Conservation (phyloP, 2,329 filamentous ascomycete species). For the Zalaria sp. region DNA sequence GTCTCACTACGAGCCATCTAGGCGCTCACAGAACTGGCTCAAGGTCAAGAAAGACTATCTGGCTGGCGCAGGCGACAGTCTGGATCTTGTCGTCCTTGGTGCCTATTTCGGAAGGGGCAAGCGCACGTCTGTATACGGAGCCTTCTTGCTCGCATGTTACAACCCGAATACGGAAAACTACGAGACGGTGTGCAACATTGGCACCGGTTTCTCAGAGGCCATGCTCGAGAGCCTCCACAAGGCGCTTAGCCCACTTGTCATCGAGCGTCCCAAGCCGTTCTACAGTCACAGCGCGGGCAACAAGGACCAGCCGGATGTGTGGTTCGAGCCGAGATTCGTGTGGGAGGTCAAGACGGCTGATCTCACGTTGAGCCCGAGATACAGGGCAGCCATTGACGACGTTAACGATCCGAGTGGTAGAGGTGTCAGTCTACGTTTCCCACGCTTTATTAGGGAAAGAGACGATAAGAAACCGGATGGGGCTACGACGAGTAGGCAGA, state of each 20-base stretch:
- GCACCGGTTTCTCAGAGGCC: slow-evolving; percentile 92
- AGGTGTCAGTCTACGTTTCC: slow-evolving; percentile 82
- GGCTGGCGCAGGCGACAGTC: slow-evolving; percentile 80
- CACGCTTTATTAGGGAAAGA: slow-evolving; percentile 76
- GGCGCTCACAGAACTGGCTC: slow-evolving; percentile 94
- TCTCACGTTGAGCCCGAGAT: slow-evolving; percentile 79
- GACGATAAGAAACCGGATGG: slow-evolving; percentile 94
- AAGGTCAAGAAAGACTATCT: slow-evolving; percentile 99
- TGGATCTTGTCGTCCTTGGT: slow-evolving; percentile 89
- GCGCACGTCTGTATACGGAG: slow-evolving; percentile 87
- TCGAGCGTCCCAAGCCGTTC: slow-evolving; percentile 86
- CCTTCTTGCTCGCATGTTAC: slow-evolving; percentile 90
- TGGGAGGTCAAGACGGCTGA: slow-evolving; percentile 99
- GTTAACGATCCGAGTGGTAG: slow-evolving; percentile 47
- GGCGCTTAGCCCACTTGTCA: slow-evolving; percentile 60
- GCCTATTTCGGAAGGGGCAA: slow-evolving; percentile 93
- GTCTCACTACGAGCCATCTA: slow-evolving; percentile 90
- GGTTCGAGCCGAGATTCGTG: slow-evolving; percentile 88
- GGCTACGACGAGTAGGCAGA: slow-evolving; percentile 69
- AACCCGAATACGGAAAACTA: slow-evolving; percentile 68
- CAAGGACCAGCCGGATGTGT: slow-evolving; percentile 94
- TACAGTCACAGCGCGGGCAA: slow-evolving; percentile 72
- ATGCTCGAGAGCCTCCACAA: slow-evolving; percentile 76
- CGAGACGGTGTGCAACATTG: slow-evolving; percentile 96
- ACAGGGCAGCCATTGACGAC: slow-evolving; percentile 62